These are phyloP conservation scores for Penicillium sp. DNA, from an alignment of 2,329 filamentous ascomycete species.

Conservation along the genomic window DNA sequence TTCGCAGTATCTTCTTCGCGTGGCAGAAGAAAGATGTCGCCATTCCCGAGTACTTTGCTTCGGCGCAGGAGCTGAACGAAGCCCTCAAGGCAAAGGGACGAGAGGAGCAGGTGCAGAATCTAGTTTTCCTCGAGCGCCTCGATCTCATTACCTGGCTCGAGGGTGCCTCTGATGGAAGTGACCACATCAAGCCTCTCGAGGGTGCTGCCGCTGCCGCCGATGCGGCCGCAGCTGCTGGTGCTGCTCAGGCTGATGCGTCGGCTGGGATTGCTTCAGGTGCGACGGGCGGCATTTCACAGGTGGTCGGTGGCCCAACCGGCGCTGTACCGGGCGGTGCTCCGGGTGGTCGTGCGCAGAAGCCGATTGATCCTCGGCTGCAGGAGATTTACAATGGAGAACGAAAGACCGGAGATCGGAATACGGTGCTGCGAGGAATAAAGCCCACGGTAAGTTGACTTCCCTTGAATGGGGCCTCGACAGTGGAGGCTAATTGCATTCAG, in stretches of 20 bases:
- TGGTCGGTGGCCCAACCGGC: slow-evolving; percentile 43
- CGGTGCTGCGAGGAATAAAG: slow-evolving; percentile 77
- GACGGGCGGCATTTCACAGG: slow-evolving; percentile 39
- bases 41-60: slow-evolving; percentile 85
- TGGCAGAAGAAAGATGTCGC: slow-evolving; percentile 89
- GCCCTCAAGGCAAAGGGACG: slow-evolving; percentile 52
- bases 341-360: slow-evolving; percentile 53
- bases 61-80: slow-evolving; percentile 73
- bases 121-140: slow-evolving; percentile 85
- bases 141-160: slow-evolving; percentile 92
- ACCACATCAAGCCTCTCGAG: slow-evolving; percentile 82
- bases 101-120: slow-evolving; percentile 68
- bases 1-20: slow-evolving; percentile 93
- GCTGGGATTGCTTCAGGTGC: slow-evolving; percentile 51
- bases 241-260: slow-evolving; percentile 39
- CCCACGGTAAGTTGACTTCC: slow-evolving; percentile 58
- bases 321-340: slow-evolving; percentile 25
- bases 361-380: slow-evolving; percentile 73
- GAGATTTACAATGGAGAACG: slow-evolving; percentile 90
- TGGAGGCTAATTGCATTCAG: slow-evolving; percentile 45
- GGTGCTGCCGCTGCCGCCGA: slow-evolving; percentile 50
- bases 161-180: slow-evolving; percentile 81
- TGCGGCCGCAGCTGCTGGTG: slow-evolving; percentile 40
- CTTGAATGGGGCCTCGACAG: not conserved
- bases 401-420: slow-evolving; percentile 88